These are phyloP conservation scores for Penicillium sp. DNA, from an alignment of 2,329 filamentous ascomycete species.

Conservation along the genomic window DNA sequence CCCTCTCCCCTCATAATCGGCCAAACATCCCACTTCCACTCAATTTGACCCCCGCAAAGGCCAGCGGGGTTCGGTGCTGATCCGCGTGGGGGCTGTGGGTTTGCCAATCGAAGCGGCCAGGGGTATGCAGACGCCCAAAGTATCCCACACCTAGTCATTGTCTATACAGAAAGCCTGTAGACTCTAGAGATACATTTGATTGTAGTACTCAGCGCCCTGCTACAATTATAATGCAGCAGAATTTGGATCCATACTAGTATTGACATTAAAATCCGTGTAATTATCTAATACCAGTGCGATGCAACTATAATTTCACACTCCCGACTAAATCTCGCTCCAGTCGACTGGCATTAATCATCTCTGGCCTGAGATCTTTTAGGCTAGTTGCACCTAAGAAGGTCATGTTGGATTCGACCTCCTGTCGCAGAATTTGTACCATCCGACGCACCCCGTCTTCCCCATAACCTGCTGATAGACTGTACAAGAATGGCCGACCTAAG, in stretches of 20 bases:
- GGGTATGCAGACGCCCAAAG: too few species aligned
- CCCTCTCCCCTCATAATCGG: background rate
- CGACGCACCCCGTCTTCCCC: slow-evolving; percentile 61
- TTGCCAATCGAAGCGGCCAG: background rate
- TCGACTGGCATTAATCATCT: slow-evolving; percentile 37
- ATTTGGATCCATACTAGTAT: too few species aligned
- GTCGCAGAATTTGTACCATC: slow-evolving; percentile 35
- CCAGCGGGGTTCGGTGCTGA: slow-evolving; percentile 2
- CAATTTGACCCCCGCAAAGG: background rate
- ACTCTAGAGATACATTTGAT: too few species aligned
- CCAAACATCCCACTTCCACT: background rate
- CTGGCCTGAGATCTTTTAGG: slow-evolving; percentile 31
- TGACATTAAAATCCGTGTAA: too few species aligned
- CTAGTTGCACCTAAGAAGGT: slow-evolving; percentile 35
- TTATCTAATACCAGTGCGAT: too few species aligned
- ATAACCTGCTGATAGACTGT: slow-evolving; percentile 60
- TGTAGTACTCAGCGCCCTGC: too few species aligned
- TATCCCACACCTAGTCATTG: too few species aligned
- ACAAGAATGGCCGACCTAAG: slow-evolving; percentile 65
- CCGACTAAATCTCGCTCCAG: slow-evolving; percentile 37
- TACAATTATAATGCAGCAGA: too few species aligned
- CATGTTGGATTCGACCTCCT: slow-evolving; percentile 43
- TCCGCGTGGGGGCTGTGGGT: slow-evolving; percentile 3
- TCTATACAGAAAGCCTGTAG: too few species aligned
- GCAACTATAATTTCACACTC: slow-evolving; percentile 31